A percentile compares a stretch with the other conserved stretches of the same genome.
Conservation (phyloP, 176 grass and related monocot genomes). For the Eremochloa ophiuroides region DNA sequence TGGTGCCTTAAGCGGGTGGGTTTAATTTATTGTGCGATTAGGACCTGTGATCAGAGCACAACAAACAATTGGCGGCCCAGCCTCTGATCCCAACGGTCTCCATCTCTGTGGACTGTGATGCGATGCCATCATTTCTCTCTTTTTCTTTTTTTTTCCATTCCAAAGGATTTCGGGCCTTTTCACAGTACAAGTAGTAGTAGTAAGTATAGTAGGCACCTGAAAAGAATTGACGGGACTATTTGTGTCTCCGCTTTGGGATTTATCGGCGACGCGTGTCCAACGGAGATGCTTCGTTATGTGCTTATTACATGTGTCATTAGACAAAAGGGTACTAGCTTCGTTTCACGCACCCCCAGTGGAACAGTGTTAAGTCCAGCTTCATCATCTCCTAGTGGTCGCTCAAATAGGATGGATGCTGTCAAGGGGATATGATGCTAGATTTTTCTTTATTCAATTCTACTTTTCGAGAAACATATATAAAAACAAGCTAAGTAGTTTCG, state of each 20-base stretch:
- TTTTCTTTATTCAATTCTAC: background rate
- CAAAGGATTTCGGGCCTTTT: background rate
- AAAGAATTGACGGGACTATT: conserved; percentile 22
- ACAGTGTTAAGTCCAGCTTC: background rate
- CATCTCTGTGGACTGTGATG: background rate
- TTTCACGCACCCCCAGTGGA: background rate
- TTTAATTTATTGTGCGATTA: conserved; percentile 42
- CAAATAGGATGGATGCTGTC: background rate
- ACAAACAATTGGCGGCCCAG: background rate
- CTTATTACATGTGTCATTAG: background rate
- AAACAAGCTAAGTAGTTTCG: background rate
- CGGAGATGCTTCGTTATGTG: background rate
- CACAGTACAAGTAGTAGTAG: background rate
- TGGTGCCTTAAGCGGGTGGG: conserved; percentile 27
- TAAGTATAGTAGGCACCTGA: background rate
- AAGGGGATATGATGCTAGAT: conserved; percentile 14
- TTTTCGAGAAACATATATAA: background rate
- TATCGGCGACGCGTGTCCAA: background rate
- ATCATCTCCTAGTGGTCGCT: background rate
- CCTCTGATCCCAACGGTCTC: conserved; percentile 10
- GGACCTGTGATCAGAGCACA: conserved; percentile 35
- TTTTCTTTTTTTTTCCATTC: background rate
- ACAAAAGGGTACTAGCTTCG: background rate
- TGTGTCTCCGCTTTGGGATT: background rate
- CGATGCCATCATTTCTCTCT: background rate